Base-by-base conservation (phyloP, 805 yeast genomes). In the Wickerhamomyces queroliae region DNA sequence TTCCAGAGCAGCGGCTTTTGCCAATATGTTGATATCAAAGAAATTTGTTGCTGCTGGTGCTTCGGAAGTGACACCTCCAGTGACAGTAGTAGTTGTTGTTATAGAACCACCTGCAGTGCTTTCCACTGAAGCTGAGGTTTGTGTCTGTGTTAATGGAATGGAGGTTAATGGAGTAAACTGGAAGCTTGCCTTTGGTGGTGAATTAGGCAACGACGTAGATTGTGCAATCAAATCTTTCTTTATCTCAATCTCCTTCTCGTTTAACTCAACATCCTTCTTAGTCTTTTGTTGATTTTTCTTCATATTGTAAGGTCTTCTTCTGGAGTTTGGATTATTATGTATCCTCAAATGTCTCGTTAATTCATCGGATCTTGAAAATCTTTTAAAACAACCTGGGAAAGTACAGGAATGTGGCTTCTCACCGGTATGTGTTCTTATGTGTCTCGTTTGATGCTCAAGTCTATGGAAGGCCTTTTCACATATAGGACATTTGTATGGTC, bases 351-450 rank as follows among this genome's bases (percentile, higher is more conserved):
- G 91, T 55, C 91, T 70, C 12, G 88, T 83, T 38, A 83, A 63
- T 55, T 83, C 91, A 58, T 83, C 91, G 23, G 82, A 75, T 41
- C 91, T 64, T 35, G 83, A 73, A 52, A 83, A 83, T 43, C 72
- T 67, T 61, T 83, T 83, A 41, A 69, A 64, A 57, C 91, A 83
- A 0, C 84, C 84, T 0, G 83, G 83, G 48, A 70, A 83, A 21
- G 78, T 72, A 60, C 90, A 83, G n/a, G 72, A 73, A 58, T 83
- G 89, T 3, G 91, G 91, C 55, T 80, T 82, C 53, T 83, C 90
- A 20, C 91, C 91, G 0, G 91, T 83, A 53, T 83, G 91, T 11
- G 89, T 83, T 52, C 90, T 66, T 42, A 83, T 80, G 52, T 83
- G 91, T 52, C 91, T 70, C 8, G 89, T 81, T 54, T 81, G 88